Evolutionary conservation across 352 stramenopile species (phyloP), one percentile per base, ranked within the genome.

Genomic region (Saprolegnia diclina): DNA sequence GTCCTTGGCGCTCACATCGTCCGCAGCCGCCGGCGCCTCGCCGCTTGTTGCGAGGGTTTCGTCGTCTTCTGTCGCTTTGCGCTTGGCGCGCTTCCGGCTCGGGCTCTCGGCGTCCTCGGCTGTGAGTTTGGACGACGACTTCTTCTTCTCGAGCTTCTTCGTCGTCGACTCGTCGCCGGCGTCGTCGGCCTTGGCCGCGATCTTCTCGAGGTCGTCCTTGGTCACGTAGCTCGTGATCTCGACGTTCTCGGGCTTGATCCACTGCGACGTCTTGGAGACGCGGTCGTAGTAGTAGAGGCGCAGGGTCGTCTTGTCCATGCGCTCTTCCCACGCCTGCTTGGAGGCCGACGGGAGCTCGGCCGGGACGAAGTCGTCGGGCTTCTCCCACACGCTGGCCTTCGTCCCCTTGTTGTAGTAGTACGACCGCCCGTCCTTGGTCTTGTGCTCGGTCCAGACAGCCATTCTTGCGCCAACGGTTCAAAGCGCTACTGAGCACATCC

Each of bases 391-490:
- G 78, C 87, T 95, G 73, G 93, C 81, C 79, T 93, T 92, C 11
- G 85, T 93, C 62, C 66, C 78, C 67, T 83, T 83, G 76, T 95
- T 95, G 80, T 95, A 93, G 77, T 94, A 95, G 74, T 95, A 95
- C 65, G 81, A 81, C 19, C 82, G 80, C 26, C 87, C 87, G 48
- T 95, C 87, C 72, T 94, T 92, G 29, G 85, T 94, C 71, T 85
- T 80, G 77, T 95, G 81, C 72, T 90, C 85, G 73, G 85, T 95
- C 85, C 87, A 95, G 22, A 88, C 74, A 42, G 72, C 75, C 65
- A 77, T 74, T 77, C 72, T 61, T 42, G 21, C 42, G 42, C n/a
- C n/a, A n/a, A 14, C 13, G 18, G 18, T 48, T 48, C 11, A 35
- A 35, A 35, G 29, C 29, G 29, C 29, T 2, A 35, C 29, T 35